A percentile compares a stretch with the other conserved stretches of the same genome.
Conservation (phyloP, 179 eudicot genomes). For the Beta lomatogona region DNA sequence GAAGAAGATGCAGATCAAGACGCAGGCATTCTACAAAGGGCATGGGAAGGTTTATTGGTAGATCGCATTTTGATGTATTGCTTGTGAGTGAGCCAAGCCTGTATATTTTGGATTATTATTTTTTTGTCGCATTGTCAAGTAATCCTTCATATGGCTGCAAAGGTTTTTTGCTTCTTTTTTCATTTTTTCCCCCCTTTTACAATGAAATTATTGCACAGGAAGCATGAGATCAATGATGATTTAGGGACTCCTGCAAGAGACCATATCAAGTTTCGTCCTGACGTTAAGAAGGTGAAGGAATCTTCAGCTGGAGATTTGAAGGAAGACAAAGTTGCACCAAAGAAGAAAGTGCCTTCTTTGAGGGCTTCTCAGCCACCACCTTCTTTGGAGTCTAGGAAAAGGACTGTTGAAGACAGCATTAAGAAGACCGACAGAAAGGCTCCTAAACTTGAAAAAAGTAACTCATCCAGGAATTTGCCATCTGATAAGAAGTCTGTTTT, state of each 20-base stretch:
- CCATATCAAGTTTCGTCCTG: constrained; percentile 51
- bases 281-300: constrained; percentile 35
- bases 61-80: constrained; percentile 85
- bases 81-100: constrained; percentile 50
- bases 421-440: constrained; percentile 17
- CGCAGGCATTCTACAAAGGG: constrained; percentile 50
- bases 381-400: constrained; percentile 33
- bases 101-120: background rate
- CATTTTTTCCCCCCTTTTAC: constrained; percentile 2
- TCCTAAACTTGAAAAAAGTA: constrained; percentile 26
- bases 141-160: background rate
- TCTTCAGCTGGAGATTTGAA: constrained; percentile 10
- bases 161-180: background rate
- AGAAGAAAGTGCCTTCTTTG: constrained; percentile 20
- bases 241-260: constrained; percentile 59
- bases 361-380: constrained; percentile 22
- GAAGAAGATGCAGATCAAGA: constrained; percentile 28
- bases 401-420: constrained; percentile 22
- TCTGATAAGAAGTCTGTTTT: constrained; percentile 26
- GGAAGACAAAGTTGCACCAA: constrained; percentile 27
- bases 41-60: constrained; percentile 78
- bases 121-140: background rate
- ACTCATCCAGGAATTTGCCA: constrained; percentile 20
- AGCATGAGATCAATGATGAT: constrained; percentile 62
- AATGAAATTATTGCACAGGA: constrained; percentile 37